Base-by-base conservation (phyloP, 495 filamentous ascomycete species). In the Aspergillus bridgeri region DNA sequence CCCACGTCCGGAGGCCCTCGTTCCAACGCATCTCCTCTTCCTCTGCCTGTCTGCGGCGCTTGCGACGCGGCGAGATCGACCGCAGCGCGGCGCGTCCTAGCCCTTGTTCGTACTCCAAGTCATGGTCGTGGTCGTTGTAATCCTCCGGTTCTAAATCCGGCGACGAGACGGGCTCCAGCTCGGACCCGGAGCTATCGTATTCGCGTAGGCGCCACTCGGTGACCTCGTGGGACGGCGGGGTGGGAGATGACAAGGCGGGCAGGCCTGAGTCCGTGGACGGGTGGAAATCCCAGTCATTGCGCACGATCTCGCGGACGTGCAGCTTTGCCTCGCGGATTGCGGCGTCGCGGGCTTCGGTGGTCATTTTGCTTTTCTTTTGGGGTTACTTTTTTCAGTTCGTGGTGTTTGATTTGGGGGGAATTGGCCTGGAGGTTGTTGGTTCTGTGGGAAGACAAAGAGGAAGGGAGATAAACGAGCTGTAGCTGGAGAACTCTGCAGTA, bases 11-110 rank as follows among this genome's bases (percentile, higher is more conserved):
- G 43, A 98, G 67, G 0, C 94, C 94, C 20, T 83, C 75, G 60
- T 97, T 98, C 89, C 89, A 95, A 18, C 70, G 66, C 80, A 89
- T 83, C 66, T 98, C 93, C 33, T 88, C 87, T 38, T 38, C 33
- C 51, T 88, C 80, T 53, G 89, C 67, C 29, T 73, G 70, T 9
- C 75, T 79, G 60, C 81, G 77, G 60, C 89, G 77, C 58, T 84
- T 82, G 53, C 80, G 76, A 46, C 86, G 83, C 42, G 83, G 78
- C 54, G 33, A 38, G 33, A 38, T 38, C 7, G 8, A 13, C 1
- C 33, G 33, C 33, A 38, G 33, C 33, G 33, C 9, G 9, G 33
- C 33, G 9, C 33, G 9, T 38, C 33, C 33, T 38, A 38, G 33
- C 33, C 13, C 33, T 11, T 13, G 33, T 4, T 15, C 3, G 17